Base-by-base conservation (phyloP, 2,329 filamentous ascomycete genomes). In the Cryphonectria japonica region DNA sequence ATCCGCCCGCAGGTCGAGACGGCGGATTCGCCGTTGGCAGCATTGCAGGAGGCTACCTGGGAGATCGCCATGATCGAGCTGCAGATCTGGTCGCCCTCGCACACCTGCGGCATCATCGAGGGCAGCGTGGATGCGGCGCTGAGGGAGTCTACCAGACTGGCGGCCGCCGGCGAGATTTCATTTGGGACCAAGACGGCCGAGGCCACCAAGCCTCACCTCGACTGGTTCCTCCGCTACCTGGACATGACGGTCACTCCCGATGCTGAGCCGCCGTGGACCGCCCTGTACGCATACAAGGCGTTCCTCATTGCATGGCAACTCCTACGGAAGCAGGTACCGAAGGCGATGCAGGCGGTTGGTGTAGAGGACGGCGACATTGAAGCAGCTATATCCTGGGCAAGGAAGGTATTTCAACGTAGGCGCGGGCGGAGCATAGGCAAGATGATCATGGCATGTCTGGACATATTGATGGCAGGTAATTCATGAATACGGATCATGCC, bases 231-330 rank as follows among this genome's bases (percentile, higher is more conserved):
- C 59, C 74, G 72, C 6, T 82, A 82, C 70, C 75, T 82, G 37
- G 77, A 82, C 43, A 67, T 70, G 0, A 74, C 75, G 0, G 19
- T 75, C 2, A 41, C 70, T 0, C 75, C 77, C 1, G 74, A 75
- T 4, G 68, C 74, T 0, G 81, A 83, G 71, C 78, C 82, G 0
- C 82, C 82, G 0, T 83, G 81, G 81, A 76, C 82, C 13, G 75
- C 78, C 0, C 57, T 83, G 4, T 83, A 82, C 68, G 80, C 80
- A 7, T 83, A 81, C 72, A 82, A 81, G 69, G 80, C 80, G 0
- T 82, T 83, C 70, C 72, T 82, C 66, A 82, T 82, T 68, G 82
- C 81, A 0, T 82, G 79, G 79, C 79, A 82, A 69, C 76, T 82
- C 9, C 71, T 82, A 1, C 69, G 75, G 34, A 78, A 75, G 0